Evolutionary conservation across 805 yeast species (phyloP).

Genomic region (Lipomyces starkeyi): DNA sequence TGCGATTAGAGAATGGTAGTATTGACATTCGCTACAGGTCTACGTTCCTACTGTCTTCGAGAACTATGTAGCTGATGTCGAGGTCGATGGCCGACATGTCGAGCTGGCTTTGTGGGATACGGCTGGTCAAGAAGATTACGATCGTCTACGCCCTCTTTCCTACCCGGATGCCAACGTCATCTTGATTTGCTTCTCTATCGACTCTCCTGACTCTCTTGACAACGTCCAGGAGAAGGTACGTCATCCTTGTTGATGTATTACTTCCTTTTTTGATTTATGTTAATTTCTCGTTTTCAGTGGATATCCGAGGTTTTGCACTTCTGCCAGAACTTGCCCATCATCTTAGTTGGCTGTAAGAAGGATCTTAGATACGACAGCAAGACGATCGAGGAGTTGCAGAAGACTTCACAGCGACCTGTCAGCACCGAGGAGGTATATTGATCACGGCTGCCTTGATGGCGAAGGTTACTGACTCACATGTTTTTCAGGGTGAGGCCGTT

Average conservation of each 20-base stretch:
- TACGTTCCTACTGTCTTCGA: slow-evolving; percentile 97
- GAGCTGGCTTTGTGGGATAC: slow-evolving; percentile 98
- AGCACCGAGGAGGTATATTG: slow-evolving; percentile 62
- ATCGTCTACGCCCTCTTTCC: slow-evolving; percentile 86
- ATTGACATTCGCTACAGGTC: slow-evolving; percentile 48
- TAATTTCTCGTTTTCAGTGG: slow-evolving; percentile 55
- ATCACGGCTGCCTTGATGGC: not conserved
- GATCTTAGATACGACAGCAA: slow-evolving; percentile 84
- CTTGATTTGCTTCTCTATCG: slow-evolving; percentile 88
- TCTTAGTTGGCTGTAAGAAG: slow-evolving; percentile 88
- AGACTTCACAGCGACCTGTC: slow-evolving; percentile 80
- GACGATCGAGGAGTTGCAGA: slow-evolving; percentile 74
- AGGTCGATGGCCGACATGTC: slow-evolving; percentile 86
- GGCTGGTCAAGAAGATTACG: slow-evolving; percentile 98
- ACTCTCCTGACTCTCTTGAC: slow-evolving; percentile 88
- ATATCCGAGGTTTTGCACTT: slow-evolving; percentile 90
- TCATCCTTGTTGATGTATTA: not conserved
- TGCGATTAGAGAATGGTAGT: not conserved
- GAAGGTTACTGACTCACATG: not conserved
- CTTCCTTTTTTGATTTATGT: not conserved
- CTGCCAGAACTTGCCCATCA: slow-evolving; percentile 93
- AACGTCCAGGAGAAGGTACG: slow-evolving; percentile 83
- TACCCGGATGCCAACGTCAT: slow-evolving; percentile 94
- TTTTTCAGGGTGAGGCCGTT: slow-evolving; percentile 67
- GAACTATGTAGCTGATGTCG: slow-evolving; percentile 97